Conservation (phyloP, 441 rosid species). For the Gossypium schwendimanii region DNA sequence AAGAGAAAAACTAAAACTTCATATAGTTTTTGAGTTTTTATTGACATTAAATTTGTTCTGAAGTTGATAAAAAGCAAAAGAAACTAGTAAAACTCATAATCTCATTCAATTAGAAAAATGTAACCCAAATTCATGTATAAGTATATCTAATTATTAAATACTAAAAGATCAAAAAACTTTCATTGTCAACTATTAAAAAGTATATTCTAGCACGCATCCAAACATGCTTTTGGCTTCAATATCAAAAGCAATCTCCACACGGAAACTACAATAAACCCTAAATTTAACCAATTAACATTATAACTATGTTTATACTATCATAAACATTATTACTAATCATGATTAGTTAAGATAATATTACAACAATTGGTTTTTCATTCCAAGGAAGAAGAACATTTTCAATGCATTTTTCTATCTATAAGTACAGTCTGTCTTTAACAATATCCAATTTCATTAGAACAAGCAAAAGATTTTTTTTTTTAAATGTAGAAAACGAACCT, state of each 20-base stretch:
- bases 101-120: background rate
- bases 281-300: background rate
- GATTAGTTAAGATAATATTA: background rate
- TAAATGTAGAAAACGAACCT: slow-evolving; percentile 26
- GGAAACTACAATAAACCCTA: background rate
- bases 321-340: background rate
- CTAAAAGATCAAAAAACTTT: background rate
- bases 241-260: background rate
- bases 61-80: background rate
- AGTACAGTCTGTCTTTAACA: background rate
- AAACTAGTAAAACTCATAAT: background rate
- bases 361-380: background rate
- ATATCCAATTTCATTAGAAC: background rate
- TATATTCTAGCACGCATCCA: background rate
- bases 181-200: background rate
- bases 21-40: background rate
- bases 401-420: background rate
- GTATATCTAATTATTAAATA: background rate
- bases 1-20: background rate
- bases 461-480: background rate
- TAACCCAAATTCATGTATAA: background rate
- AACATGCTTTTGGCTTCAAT: background rate
- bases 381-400: background rate
- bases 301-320: background rate
- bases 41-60: background rate